Evolutionary conservation across 768 basidiomycete species (phyloP).

Genomic region (Russula ochroleuca): DNA sequence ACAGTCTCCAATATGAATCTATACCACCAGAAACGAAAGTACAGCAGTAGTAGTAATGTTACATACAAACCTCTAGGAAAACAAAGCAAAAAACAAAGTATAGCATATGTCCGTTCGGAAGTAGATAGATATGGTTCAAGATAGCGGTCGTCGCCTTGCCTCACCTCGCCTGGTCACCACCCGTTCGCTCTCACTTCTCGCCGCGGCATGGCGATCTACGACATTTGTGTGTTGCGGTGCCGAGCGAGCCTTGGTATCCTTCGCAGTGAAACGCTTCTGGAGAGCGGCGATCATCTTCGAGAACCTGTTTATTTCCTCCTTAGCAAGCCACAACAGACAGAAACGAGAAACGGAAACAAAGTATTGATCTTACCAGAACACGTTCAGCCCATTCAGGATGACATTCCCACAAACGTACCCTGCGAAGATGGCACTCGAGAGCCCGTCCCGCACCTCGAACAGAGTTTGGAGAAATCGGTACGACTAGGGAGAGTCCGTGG

Average conservation of each 20-base stretch:
- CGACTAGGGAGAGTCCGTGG: constrained; percentile 43
- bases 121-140: background rate
- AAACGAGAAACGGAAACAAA: background rate
- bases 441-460: constrained; percentile 47
- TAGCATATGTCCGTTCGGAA: background rate
- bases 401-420: constrained; percentile 58
- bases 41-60: background rate
- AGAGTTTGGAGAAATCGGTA: constrained; percentile 62
- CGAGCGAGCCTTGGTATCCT: constrained; percentile 22
- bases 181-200: background rate
- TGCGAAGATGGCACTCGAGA: constrained; percentile 47
- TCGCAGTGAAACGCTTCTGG: constrained; percentile 50
- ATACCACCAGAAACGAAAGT: background rate
- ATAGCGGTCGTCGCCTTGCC: background rate
- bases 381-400: constrained; percentile 67
- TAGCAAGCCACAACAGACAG: background rate
- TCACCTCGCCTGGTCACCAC: background rate
- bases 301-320: constrained; percentile 46
- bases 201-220: background rate
- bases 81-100: background rate
- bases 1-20: background rate
- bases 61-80: background rate
- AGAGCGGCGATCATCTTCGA: constrained; percentile 66
- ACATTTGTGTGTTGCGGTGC: background rate
- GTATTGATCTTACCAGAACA: constrained; percentile 56